Percentiles rank a stretch among this genome's conserved stretches.
These are phyloP conservation scores for Beauveria scarabaeidicola DNA, from an alignment of 2,329 filamentous ascomycete genomes.

Conservation along the genomic window DNA sequence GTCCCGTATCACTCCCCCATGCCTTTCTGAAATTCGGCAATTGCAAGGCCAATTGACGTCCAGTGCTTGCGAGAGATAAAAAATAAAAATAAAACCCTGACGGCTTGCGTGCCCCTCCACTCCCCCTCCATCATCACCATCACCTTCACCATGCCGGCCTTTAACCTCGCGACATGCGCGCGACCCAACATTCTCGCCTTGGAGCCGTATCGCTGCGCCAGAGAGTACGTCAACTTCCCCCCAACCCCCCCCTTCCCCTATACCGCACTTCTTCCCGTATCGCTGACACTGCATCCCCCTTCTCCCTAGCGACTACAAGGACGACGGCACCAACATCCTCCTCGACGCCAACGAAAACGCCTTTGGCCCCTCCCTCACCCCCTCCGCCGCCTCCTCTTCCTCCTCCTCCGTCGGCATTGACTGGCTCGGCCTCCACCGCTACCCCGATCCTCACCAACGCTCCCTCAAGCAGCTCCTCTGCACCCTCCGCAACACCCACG, in stretches of 20 bases:
- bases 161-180: conserved; percentile 66
- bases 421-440: conserved; percentile 78
- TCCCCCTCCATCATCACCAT: background rate
- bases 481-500: conserved; percentile 75
- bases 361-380: conserved; percentile 69
- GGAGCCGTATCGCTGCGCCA: conserved; percentile 70
- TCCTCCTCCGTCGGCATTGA: conserved; percentile 45
- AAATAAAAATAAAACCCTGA: background rate
- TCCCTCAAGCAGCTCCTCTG: conserved; percentile 83
- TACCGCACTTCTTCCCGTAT: too few relatives aligned
- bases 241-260: conserved; percentile 13
- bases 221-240: conserved; percentile 63
- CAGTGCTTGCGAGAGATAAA: background rate
- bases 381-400: conserved; percentile 32
- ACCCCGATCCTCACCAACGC: conserved; percentile 90
- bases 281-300: too few relatives aligned
- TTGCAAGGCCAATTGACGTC: background rate
- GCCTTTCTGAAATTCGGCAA: background rate
- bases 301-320: conserved; percentile 81
- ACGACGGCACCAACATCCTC: conserved; percentile 90
- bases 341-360: conserved; percentile 98
- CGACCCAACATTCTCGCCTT: conserved; percentile 69
- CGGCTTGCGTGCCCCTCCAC: background rate
- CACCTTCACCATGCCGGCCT: conserved; percentile 44
- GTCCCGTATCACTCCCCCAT: too few relatives aligned